A percentile compares a stretch with the other conserved stretches of the same genome.
These are phyloP conservation scores for Mycosphaerella sp. DNA, from an alignment of 2,329 filamentous ascomycete genomes.

Conservation along the genomic window DNA sequence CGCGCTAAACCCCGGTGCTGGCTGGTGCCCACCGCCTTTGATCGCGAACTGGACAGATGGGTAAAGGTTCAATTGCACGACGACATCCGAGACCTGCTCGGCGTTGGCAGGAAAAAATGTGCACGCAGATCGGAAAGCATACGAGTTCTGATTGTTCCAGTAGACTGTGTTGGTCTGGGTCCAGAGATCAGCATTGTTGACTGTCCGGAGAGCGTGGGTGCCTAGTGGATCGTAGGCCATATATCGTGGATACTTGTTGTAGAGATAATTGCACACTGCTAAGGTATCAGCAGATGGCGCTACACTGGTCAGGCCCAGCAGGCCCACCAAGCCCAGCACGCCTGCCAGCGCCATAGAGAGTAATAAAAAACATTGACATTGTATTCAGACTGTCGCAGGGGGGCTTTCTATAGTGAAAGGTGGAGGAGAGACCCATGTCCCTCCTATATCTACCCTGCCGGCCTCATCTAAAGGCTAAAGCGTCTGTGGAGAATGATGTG, in stretches of 20 bases:
- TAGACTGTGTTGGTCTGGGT: slow-evolving; percentile 21
- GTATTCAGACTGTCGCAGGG: not conserved
- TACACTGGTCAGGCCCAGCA: slow-evolving; percentile 11
- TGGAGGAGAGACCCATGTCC: not conserved
- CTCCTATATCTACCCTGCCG: not conserved
- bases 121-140: slow-evolving; percentile 21
- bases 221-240: slow-evolving; percentile 21
- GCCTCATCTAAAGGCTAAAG: not conserved
- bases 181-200: slow-evolving; percentile 16
- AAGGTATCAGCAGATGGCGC: slow-evolving; percentile 15
- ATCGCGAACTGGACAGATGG: slow-evolving; percentile 50
- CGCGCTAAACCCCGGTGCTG: slow-evolving; percentile 44
- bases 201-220: slow-evolving; percentile 9
- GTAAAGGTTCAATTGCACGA: slow-evolving; percentile 45
- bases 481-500: too few species aligned
- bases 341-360: slow-evolving; percentile 6
- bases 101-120: slow-evolving; percentile 43
- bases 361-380: slow-evolving; percentile 5
- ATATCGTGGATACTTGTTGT: slow-evolving; percentile 19
- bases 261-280: slow-evolving; percentile 22
- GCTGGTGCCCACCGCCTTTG: slow-evolving; percentile 47
- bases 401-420: not conserved
- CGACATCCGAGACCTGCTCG: slow-evolving; percentile 49
- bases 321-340: slow-evolving; percentile 1
- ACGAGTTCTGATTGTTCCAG: slow-evolving; percentile 24